phyloP scores from a whole-genome alignment of 106 monocot species.

The Phalaenopsis equestris region DNA sequence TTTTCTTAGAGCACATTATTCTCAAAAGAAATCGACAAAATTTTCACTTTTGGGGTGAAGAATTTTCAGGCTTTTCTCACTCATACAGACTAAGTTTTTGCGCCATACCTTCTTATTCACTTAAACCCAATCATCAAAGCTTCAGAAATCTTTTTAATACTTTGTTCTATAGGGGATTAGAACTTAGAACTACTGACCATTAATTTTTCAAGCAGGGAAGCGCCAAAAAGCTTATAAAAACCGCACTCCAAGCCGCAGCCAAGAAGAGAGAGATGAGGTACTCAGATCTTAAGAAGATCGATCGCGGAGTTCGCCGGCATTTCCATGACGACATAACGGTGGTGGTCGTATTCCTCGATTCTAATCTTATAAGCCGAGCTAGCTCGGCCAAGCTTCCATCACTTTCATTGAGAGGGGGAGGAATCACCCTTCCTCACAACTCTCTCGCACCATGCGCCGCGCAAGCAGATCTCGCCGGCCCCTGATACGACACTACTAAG shows the following conservation, averaged over 20 bases:
- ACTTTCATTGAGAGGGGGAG: constrained; percentile 17
- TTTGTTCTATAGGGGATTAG: no score
- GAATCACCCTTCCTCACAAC: constrained; percentile 6
- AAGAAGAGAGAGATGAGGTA: constrained; percentile 23
- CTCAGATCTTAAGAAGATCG: constrained; percentile 11
- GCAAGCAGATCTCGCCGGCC: not conserved
- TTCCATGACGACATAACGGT: constrained; percentile 25
- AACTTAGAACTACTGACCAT: not conserved
- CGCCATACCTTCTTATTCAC: no score
- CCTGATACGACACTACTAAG: not conserved
- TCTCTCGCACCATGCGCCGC: constrained; percentile 4
- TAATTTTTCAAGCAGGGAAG: constrained; percentile 2
- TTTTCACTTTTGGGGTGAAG: no score
- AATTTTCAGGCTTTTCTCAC: no score
- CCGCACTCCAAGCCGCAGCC: constrained; percentile 15
- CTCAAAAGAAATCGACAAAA: no score
- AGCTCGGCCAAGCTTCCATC: not conserved
- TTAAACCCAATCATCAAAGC: no score
- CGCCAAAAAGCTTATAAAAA: constrained; percentile 10
- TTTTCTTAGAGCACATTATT: no score
- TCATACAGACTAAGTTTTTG: no score
- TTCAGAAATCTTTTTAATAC: no score
- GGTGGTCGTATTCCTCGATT: constrained; percentile 13
- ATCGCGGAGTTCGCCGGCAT: constrained; percentile 9
- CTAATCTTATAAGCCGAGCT: constrained; percentile 16